Evolutionary conservation across 2,329 filamentous ascomycete genomes (phyloP), one percentile per base, ranked within the genome.

Genomic region (Arachnopeziza araneosa): DNA sequence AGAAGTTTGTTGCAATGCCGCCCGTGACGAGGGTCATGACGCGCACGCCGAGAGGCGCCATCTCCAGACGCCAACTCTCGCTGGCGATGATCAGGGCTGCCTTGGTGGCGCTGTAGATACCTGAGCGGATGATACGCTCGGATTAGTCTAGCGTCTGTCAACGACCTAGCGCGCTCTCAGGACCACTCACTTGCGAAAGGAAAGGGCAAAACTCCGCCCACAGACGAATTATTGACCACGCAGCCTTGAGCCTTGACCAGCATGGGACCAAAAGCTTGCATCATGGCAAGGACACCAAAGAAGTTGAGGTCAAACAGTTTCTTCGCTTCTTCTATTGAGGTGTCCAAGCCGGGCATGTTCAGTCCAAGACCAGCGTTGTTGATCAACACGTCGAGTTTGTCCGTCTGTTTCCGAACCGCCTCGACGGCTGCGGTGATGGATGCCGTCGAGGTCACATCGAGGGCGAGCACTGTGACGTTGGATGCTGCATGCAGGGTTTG

Each of bases 311-410:
- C 70, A 50, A 70, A 71, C n/a, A 69, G 63, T 2, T 64, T 60
- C 49, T 66, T 67, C 2, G 70, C 63, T 24, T 66, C 63, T 21
- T 66, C 64, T 1, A 71, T 52, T 8, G 66, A 62, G 17, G 64
- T 61, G 59, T 75, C 73, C 9, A 72, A 58, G 1, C 72, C 60
- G 6, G 73, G 71, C 60, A 68, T 67, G 9, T 63, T 57, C 55
- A 70, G 69, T 49, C 69, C 68, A 21, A 66, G 62, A 12, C 74
- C 77, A 8, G 76, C 73, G 65, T 79, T 79, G 65, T 80, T 79
- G 59, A 79, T 66, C 7, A 80, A 73, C 24, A 77, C 69, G 61
- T 78, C 74, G 19, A 79, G 71, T 24, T 64, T 72, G 12, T 71
- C 72, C 0, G 75, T 74, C 21, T 71, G 65, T 14, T 59, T 57